Evolutionary conservation across 768 basidiomycete species (phyloP).

Genomic region (Suillus clintonianus): DNA sequence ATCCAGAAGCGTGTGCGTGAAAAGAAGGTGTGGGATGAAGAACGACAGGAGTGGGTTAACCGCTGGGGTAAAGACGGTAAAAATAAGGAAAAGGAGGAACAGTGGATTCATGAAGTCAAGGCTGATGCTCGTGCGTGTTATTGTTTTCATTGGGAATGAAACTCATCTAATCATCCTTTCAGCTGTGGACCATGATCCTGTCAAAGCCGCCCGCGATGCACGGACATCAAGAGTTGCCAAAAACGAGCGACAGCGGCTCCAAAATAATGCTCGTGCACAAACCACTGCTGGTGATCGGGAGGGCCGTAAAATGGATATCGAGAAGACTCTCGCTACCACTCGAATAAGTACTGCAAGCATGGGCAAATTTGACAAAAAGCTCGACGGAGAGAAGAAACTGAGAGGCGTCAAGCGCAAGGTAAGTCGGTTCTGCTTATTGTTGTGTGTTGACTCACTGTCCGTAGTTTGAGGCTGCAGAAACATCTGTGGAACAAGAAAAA

Average conservation of each 20-base stretch:
- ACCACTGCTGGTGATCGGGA: conserved; percentile 37
- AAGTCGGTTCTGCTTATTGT: background rate
- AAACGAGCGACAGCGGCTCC: conserved; percentile 75
- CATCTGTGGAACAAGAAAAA: conserved; percentile 65
- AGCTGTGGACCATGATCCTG: conserved; percentile 85
- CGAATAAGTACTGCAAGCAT: conserved; percentile 90
- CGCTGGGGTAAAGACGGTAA: conserved; percentile 90
- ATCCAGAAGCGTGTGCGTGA: conserved; percentile 81
- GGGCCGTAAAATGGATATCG: conserved; percentile 71
- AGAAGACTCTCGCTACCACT: conserved; percentile 72
- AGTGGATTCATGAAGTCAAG: conserved; percentile 94
- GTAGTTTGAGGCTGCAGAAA: conserved; percentile 86
- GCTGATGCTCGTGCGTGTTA: conserved; percentile 70
- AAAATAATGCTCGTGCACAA: conserved; percentile 68
- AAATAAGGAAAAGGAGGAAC: conserved; percentile 82
- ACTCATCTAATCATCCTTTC: background rate
- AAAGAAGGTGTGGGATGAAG: conserved; percentile 91
- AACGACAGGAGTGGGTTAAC: conserved; percentile 88
- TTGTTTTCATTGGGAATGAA: background rate
- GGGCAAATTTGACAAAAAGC: conserved; percentile 88
- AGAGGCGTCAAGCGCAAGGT: conserved; percentile 94
- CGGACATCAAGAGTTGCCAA: conserved; percentile 83
- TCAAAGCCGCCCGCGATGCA: conserved; percentile 69
- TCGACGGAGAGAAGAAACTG: conserved; percentile 90
- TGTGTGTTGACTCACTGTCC: background rate